Base-by-base conservation (phyloP, 139 green algal species). In the Coelastrella sp. region DNA sequence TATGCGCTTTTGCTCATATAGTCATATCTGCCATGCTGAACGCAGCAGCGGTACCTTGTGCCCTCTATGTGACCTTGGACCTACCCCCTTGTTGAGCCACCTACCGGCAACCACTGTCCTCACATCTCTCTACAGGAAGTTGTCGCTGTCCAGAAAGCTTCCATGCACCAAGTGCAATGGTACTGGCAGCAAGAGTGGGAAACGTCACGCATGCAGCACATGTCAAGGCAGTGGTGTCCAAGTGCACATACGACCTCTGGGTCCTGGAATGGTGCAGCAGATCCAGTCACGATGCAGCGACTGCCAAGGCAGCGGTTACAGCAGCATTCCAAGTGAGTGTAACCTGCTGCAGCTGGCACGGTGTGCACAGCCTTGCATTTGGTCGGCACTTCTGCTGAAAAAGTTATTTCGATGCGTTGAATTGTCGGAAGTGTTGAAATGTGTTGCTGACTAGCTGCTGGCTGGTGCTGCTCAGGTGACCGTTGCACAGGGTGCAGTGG, bases 221-320 rank as follows among this genome's bases (percentile, higher is more conserved):
- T 99, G 97, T 93, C 89, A 96, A 62, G 97, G 97, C 41, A 92
- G 82, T 19, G 97, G 97, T 50, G 92, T 98, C 43, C 92, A 98
- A 81, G 91, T 98, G 5, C 93, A 95, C 63, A 94, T 99, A 63
- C 91, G 97, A 37, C 94, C 96, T 3, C 77, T 99, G 32, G 97
- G 97, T 0, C 97, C 97, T 34, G 98, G 97, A 75, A 99, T 99
- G 97, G 95, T 99, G 91, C 97, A 99, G 92, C 97, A 99, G 90
- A 98, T 99, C 87, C 97, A 99, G 93, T 86, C 92, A 30, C 91
- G 93, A 9, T 99, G 97, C 92, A 79, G 37, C 9, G 89, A 85
- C 37, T 99, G 97, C 90, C 68, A 48, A 21, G 96, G 96, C 79
- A 93, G 67, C 23, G 97, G 97, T 13, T 94, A 94, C 84, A 77